Conservation (phyloP, 345 rosid genomes). For the Rhizophora apiculata region DNA sequence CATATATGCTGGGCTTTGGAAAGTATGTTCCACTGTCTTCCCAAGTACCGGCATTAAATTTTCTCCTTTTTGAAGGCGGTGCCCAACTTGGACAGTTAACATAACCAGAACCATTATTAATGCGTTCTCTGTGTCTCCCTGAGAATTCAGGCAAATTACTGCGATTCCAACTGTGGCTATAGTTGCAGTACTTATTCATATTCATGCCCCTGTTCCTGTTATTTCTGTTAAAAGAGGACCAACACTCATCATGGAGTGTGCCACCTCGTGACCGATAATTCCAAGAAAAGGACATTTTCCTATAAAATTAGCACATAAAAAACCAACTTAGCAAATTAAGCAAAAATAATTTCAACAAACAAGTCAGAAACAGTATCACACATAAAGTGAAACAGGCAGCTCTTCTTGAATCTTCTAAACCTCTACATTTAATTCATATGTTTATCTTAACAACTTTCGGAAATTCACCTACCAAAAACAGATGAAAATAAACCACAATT, state of each 20-base stretch:
- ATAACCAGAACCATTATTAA: slow-evolving; percentile 20
- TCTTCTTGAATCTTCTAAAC: no score
- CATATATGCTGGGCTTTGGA: slow-evolving; percentile 23
- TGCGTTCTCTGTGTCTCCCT: slow-evolving; percentile 31
- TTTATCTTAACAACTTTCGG: no score
- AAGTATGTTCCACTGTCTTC: slow-evolving; percentile 36
- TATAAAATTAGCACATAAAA: slow-evolving; percentile 6
- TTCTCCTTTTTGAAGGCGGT: slow-evolving; percentile 56
- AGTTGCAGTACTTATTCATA: slow-evolving; percentile 16
- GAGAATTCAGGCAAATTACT: slow-evolving; percentile 22
- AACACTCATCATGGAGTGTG: slow-evolving; percentile 29
- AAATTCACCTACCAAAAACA: no score
- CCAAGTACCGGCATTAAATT: slow-evolving; percentile 46
- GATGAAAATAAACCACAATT: no score
- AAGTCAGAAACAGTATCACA: background rate
- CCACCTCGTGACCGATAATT: slow-evolving; percentile 45
- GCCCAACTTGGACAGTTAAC: slow-evolving; percentile 32
- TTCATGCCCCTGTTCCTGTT: slow-evolving; percentile 22
- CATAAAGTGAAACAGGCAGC: no score
- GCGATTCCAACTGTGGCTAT: slow-evolving; percentile 21
- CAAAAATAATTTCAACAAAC: background rate
- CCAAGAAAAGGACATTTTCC: slow-evolving; percentile 48
- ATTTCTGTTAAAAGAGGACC: slow-evolving; percentile 30
- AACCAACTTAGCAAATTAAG: background rate
- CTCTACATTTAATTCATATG: no score